phyloP scores from a whole-genome alignment of 78 protist species.

The Dictyostelium capitatum region DNA sequence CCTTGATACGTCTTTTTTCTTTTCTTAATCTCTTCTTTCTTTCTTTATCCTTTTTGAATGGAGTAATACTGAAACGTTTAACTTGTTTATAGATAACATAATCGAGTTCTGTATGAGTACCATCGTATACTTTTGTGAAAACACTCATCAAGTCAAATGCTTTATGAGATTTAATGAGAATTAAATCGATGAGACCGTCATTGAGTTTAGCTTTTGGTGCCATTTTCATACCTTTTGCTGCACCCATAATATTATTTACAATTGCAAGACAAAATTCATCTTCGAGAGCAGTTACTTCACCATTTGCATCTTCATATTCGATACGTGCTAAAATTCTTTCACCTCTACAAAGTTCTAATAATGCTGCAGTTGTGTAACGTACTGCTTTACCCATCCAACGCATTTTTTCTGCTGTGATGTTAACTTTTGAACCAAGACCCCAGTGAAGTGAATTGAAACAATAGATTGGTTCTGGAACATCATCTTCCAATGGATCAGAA shows the following conservation, averaged over 20 bases:
- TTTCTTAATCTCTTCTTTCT: constrained; percentile 70
- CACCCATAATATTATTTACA: constrained; percentile 80
- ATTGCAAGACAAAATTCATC: constrained; percentile 81
- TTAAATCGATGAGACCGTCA: constrained; percentile 80
- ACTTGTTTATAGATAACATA: constrained; percentile 80
- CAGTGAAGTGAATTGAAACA: constrained; percentile 83
- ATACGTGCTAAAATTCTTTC: constrained; percentile 79
- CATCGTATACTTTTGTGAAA: constrained; percentile 82
- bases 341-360: constrained; percentile 73
- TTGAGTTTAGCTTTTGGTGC: constrained; percentile 85
- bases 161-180: constrained; percentile 62
- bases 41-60: constrained; percentile 76
- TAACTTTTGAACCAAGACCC: constrained; percentile 81
- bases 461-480: constrained; percentile 30
- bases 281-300: constrained; percentile 57
- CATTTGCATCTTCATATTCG: constrained; percentile 77
- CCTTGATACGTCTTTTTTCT: constrained; percentile 66
- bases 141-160: constrained; percentile 71
- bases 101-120: constrained; percentile 81
- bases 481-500: not conserved
- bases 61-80: constrained; percentile 69
- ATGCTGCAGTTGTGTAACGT: constrained; percentile 81
- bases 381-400: constrained; percentile 87
- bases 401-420: constrained; percentile 83
- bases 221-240: constrained; percentile 87